A percentile compares a stretch with the other conserved stretches of the same genome.
These are phyloP conservation scores for Nephelium lappaceum DNA, from an alignment of 345 rosid species.

Conservation along the genomic window DNA sequence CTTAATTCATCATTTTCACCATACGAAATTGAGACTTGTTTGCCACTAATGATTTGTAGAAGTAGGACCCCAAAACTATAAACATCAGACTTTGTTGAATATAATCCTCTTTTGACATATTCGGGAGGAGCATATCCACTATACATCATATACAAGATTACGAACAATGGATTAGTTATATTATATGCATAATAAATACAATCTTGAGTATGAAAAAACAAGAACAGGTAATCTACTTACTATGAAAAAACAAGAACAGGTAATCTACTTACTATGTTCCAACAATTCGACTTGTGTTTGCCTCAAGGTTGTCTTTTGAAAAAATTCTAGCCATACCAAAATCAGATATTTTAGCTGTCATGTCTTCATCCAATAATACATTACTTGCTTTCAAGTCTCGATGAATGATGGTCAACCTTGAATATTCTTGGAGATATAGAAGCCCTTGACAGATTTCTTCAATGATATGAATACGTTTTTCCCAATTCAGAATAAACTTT, in stretches of 20 bases:
- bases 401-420: slow-evolving; percentile 27
- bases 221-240: slow-evolving; percentile 20
- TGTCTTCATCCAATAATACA: slow-evolving; percentile 39
- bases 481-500: slow-evolving; percentile 9
- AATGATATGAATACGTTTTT: slow-evolving; percentile 9
- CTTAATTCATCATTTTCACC: too few species aligned
- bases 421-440: slow-evolving; percentile 34
- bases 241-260: slow-evolving; percentile 11
- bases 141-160: too few species aligned
- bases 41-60: too few species aligned
- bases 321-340: slow-evolving; percentile 56
- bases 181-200: too few species aligned
- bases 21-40: too few species aligned
- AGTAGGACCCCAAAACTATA: too few species aligned
- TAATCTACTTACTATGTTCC: slow-evolving; percentile 42
- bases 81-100: too few species aligned
- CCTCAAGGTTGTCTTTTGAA: background rate
- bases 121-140: too few species aligned
- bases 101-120: too few species aligned
- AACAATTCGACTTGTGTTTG: background rate
- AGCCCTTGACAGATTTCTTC: slow-evolving; percentile 29
- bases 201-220: too few species aligned
- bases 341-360: slow-evolving; percentile 50
- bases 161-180: too few species aligned
- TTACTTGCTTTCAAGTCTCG: slow-evolving; percentile 45